Conservation (phyloP, 305 asterid species). For the Solanum aculeatissimum region DNA sequence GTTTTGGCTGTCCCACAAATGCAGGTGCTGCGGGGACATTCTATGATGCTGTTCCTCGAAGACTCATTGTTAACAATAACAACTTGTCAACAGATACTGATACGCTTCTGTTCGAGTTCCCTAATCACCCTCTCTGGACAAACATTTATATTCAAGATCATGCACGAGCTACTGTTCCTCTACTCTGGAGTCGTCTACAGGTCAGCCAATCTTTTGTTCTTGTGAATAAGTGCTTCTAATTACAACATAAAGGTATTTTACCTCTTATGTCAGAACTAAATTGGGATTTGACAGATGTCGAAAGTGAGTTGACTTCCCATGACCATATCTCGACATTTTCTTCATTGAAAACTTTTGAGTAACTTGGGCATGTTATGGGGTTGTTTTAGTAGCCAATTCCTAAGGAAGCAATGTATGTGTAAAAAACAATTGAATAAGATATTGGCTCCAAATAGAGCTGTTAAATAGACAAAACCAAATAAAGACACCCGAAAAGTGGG, state of each 20-base stretch:
- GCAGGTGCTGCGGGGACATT: constrained; percentile 94
- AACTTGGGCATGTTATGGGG: not conserved
- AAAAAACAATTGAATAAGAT: not conserved
- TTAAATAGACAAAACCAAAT: not conserved
- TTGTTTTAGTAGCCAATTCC: not conserved
- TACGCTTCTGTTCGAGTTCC: constrained; percentile 71
- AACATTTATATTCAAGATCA: constrained; percentile 55
- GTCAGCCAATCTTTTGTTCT: constrained; percentile 19
- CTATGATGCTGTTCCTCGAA: constrained; percentile 81
- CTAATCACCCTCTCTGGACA: constrained; percentile 91
- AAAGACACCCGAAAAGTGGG: not conserved
- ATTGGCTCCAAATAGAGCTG: not conserved
- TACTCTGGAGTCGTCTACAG: constrained; percentile 92
- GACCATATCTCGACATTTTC: not conserved
- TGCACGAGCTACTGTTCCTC: constrained; percentile 76
- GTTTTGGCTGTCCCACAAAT: constrained; percentile 79
- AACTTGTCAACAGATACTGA: constrained; percentile 75
- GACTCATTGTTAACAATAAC: constrained; percentile 61
- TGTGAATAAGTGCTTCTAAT: not conserved
- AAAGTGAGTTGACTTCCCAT: not conserved
- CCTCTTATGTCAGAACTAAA: not conserved
- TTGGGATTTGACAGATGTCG: not conserved
- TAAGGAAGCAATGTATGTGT: not conserved
- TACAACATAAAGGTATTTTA: not conserved
- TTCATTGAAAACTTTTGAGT: not conserved